phyloP scores from a whole-genome alignment of 768 basidiomycete species.

The Phlegmacium glaucopus region DNA sequence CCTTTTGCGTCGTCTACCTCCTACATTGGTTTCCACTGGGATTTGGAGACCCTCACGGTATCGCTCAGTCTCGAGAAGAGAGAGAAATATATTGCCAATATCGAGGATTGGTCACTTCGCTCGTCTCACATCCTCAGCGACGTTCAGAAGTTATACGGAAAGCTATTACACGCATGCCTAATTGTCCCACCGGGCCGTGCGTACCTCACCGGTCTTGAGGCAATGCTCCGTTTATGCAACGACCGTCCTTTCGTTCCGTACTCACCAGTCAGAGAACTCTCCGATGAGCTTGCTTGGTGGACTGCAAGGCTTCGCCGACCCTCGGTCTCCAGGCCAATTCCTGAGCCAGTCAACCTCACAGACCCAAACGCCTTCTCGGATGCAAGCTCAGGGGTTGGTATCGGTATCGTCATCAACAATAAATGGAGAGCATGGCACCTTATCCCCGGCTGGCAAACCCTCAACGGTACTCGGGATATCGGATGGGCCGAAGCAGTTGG shows the following conservation, averaged over 20 bases:
- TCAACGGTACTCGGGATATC: conserved; percentile 23
- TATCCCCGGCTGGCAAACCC: conserved; percentile 9
- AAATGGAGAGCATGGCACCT: conserved; percentile 17
- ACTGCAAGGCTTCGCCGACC: conserved; percentile 32
- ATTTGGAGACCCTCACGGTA: too few relatives aligned
- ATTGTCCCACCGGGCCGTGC: too few relatives aligned
- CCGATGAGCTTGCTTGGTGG: conserved; percentile 19
- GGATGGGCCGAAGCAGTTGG: conserved; percentile 38
- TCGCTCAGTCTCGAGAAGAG: too few relatives aligned
- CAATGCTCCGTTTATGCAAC: too few relatives aligned
- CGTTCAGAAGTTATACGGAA: too few relatives aligned
- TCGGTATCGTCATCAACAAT: conserved; percentile 21
- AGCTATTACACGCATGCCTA: too few relatives aligned
- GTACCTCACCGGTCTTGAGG: too few relatives aligned
- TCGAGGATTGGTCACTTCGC: too few relatives aligned
- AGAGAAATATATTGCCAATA: too few relatives aligned
- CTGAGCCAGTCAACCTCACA: background rate
- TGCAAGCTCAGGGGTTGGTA: conserved; percentile 27
- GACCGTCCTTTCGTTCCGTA: too few relatives aligned
- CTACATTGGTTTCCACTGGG: background rate
- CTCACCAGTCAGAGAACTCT: too few relatives aligned
- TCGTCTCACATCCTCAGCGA: too few relatives aligned
- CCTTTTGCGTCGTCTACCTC: conserved; percentile 4
- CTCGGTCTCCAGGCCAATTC: conserved; percentile 17
- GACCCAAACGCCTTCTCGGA: conserved; percentile 32